Conservation (phyloP, 176 grass and related monocot genomes). For the Tuctoria greenei region DNA sequence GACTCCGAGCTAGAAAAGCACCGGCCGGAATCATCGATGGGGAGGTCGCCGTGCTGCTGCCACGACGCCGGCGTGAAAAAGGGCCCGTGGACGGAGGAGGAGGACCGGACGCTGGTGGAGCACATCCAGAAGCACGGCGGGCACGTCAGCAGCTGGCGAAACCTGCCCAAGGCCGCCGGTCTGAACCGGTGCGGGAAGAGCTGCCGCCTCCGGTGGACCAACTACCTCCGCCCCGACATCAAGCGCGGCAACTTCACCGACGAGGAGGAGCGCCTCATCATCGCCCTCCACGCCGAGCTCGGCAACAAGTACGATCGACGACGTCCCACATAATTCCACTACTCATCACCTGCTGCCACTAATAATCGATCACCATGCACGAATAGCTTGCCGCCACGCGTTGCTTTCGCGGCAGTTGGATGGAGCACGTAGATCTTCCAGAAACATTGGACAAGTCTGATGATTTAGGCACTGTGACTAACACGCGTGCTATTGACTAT, state of each 20-base stretch:
- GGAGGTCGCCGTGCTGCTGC: constrained; percentile 67
- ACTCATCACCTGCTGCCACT: not conserved
- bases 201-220: constrained; percentile 89
- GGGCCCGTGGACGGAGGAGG: constrained; percentile 70
- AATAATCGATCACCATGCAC: not conserved
- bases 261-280: constrained; percentile 72
- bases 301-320: constrained; percentile 59
- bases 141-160: constrained; percentile 51
- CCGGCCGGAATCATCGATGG: constrained; percentile 16
- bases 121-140: constrained; percentile 52
- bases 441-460: not conserved
- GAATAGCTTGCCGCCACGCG: not conserved
- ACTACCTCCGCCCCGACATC: constrained; percentile 89
- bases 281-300: constrained; percentile 55
- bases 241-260: constrained; percentile 71
- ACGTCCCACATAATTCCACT: no score
- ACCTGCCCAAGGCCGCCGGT: constrained; percentile 52
- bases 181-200: constrained; percentile 89
- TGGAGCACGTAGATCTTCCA: not conserved
- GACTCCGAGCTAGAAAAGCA: not conserved
- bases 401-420: not conserved
- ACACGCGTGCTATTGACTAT: not conserved
- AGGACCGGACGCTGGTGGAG: constrained; percentile 53
- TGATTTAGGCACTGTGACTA: not conserved
- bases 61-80: constrained; percentile 55